Base-by-base conservation (phyloP, 768 basidiomycete genomes). In the Termitomyces titanicus region DNA sequence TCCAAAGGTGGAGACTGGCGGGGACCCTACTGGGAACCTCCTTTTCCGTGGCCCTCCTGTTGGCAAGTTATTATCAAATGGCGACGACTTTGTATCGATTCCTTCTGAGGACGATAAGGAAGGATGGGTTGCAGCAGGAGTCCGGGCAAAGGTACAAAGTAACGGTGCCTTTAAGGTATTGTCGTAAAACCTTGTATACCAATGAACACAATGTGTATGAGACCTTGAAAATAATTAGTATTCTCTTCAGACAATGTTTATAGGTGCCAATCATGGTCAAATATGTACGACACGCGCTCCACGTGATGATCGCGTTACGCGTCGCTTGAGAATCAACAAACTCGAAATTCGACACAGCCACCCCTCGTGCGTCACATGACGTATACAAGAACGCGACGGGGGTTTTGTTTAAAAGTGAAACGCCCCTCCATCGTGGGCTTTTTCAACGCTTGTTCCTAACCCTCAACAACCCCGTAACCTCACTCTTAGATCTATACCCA, bases 11-110 rank as follows among this genome's bases (percentile, higher is more conserved):
- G 91, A 91, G 65, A 70, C 62, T 2, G 90, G 88, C 2, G 78
- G 60, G 2, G 87, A 92, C 61, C 89, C 90, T 2, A 69, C 65
- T 7, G 92, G 91, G 1, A 64, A 67, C 24, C 69, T 93, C 43
- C 54, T 79, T 34, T 77, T 91, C 12, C 77, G 89, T 9, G 93
- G 93, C 3, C 92, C 93, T 2, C 75, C 85, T 1, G 81, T 94
- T 18, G 88, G 88, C 15, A 78, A 74, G 57, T 63, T 77, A 18
- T 63, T 85, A 11, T 63, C 85, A 12, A 70, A 69, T 24, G 64
- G 68, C 39, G 72, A 72, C 33, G 80, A 76, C 27, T 74, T 70
- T 56, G 77, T 74, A 7, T 66, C 67, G 39, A 68, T 76, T 27
- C 68, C 65, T 8, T 62, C 63, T 11, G 62, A 59, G 15, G 67